Evolutionary conservation across 2,329 filamentous ascomycete genomes (phyloP).

Genomic region (Orbilia javanica): DNA sequence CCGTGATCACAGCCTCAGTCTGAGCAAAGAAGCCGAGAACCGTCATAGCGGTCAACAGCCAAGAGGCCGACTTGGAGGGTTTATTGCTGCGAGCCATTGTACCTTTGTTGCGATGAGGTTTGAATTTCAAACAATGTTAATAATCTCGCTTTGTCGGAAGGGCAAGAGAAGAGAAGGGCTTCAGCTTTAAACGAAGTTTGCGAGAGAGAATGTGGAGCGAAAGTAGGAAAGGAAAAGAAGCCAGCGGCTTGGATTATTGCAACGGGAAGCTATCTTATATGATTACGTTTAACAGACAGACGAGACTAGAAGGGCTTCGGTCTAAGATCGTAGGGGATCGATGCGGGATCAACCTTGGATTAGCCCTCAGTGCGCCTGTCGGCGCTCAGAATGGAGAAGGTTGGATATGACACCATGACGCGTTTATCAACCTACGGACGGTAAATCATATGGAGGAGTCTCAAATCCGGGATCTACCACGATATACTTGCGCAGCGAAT

Average conservation of each 20-base stretch:
- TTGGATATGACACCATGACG: neutral
- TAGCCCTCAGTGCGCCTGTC: neutral
- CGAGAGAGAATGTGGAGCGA: neutral
- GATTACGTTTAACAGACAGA: neutral
- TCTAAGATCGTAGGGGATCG: constrained; percentile 7
- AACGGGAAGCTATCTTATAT: constrained; percentile 36
- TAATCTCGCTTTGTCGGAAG: neutral
- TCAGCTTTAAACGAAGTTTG: neutral
- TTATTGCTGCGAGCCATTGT: constrained; percentile 20
- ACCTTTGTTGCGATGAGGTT: neutral
- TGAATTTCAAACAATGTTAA: neutral
- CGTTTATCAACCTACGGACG: too few species aligned
- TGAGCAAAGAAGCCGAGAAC: constrained; percentile 4
- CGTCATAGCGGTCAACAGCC: constrained; percentile 25
- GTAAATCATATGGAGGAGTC: too few species aligned
- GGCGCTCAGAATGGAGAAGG: neutral
- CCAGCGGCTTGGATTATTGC: neutral
- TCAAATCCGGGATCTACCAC: too few species aligned
- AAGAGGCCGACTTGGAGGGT: constrained; percentile 25
- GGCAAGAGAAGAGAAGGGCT: neutral
- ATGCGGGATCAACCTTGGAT: neutral
- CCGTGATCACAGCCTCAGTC: constrained; percentile 13
- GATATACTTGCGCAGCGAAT: too few species aligned
- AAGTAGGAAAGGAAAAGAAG: constrained; percentile 1
- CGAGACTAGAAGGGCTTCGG: neutral